phyloP scores from a whole-genome alignment of 2,329 filamentous ascomycete species.

The Beauveria scarabaeidicola region DNA sequence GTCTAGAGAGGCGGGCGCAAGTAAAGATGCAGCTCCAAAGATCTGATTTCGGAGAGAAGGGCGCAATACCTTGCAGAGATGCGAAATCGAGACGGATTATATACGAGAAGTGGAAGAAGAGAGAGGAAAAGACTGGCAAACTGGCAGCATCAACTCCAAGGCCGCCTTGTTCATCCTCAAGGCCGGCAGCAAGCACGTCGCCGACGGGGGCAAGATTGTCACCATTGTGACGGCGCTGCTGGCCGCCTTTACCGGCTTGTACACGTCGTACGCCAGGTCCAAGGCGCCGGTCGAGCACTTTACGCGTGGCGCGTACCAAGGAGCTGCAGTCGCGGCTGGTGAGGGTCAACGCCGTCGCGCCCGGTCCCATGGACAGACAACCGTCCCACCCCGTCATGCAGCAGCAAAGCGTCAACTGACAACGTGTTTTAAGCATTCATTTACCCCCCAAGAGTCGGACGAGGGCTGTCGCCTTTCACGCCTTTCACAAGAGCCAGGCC shows the following conservation, averaged over 20 bases:
- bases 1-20: too few relatives aligned
- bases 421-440: constrained; percentile 30
- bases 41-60: too few relatives aligned
- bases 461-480: constrained; percentile 34
- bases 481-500: constrained; percentile 35
- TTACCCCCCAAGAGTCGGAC: constrained; percentile 32
- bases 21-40: too few relatives aligned
- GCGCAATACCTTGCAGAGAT: too few relatives aligned
- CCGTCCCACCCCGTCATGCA: not conserved
- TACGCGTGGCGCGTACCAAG: constrained; percentile 27
- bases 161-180: constrained; percentile 36
- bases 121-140: not conserved
- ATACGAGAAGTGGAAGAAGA: too few relatives aligned
- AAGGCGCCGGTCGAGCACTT: constrained; percentile 33
- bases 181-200: constrained; percentile 31
- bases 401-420: not conserved
- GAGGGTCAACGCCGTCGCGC: constrained; percentile 28
- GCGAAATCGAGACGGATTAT: too few relatives aligned
- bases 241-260: constrained; percentile 36
- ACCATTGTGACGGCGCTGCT: constrained; percentile 36
- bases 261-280: constrained; percentile 37
- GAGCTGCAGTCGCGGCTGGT: constrained; percentile 24
- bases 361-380: constrained; percentile 33
- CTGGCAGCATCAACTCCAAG: constrained; percentile 35
- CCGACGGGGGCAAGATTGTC: constrained; percentile 38